These are phyloP conservation scores for Farysia itapuensis DNA, from an alignment of 1,284 basidiomycete species.

Conservation along the genomic window DNA sequence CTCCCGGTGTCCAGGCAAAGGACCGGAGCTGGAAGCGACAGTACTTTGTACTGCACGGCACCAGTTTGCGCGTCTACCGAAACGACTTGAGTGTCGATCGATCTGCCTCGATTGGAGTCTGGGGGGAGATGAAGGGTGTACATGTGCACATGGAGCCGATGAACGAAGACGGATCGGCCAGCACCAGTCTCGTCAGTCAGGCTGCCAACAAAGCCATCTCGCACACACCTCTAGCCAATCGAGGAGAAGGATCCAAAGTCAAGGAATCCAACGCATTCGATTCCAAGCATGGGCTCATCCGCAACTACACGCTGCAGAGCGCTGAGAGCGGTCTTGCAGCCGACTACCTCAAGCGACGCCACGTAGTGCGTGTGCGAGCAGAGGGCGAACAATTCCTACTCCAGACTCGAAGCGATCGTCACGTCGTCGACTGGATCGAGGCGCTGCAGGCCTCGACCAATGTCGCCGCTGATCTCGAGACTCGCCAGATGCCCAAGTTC, in stretches of 20 bases:
- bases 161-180: conserved; percentile 43
- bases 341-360: conserved; percentile 89
- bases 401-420: conserved; percentile 80
- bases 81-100: conserved; percentile 60
- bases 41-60: conserved; percentile 90
- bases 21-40: conserved; percentile 89
- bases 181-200: conserved; percentile 14
- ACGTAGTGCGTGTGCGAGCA: conserved; percentile 88
- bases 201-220: conserved; percentile 37
- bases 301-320: conserved; percentile 79
- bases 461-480: conserved; percentile 85
- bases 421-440: conserved; percentile 95
- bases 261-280: conserved; percentile 16
- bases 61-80: conserved; percentile 80
- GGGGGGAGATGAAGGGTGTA: conserved; percentile 57
- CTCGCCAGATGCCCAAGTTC: conserved; percentile 65
- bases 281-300: conserved; percentile 59
- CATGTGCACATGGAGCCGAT: conserved; percentile 50
- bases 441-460: conserved; percentile 92
- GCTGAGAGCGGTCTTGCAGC: conserved; percentile 92
- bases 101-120: conserved; percentile 56
- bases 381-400: conserved; percentile 96
- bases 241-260: conserved; percentile 4
- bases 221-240: conserved; percentile 19
- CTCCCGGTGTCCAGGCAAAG: conserved; percentile 80